phyloP scores from a whole-genome alignment of 768 basidiomycete genomes.

The Lentinula lateritia region DNA sequence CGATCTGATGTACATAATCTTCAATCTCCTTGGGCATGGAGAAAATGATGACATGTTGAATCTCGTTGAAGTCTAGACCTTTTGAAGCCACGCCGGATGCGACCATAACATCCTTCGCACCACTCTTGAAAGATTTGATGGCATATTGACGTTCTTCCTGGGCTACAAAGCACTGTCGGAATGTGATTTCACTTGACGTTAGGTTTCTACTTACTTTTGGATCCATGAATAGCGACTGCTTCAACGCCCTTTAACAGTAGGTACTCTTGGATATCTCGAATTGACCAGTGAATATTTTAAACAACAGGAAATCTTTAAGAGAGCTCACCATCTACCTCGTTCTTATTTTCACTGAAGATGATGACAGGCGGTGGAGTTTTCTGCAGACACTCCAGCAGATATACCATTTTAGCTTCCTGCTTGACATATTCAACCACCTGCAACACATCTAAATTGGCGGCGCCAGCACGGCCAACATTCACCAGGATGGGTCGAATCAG shows the following conservation, averaged over 20 bases:
- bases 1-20: slow-evolving; percentile 99
- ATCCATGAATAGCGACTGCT: slow-evolving; percentile 97
- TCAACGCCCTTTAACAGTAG: slow-evolving; percentile 94
- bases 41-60: slow-evolving; percentile 98
- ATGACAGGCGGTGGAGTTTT: slow-evolving; percentile 98
- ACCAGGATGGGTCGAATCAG: slow-evolving; percentile 93
- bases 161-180: slow-evolving; percentile 36
- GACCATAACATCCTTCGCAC: slow-evolving; percentile 99
- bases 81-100: slow-evolving; percentile 97
- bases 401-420: slow-evolving; percentile 99
- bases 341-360: slow-evolving; percentile 98
- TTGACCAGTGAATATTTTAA: not conserved
- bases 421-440: slow-evolving; percentile 99
- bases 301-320: not conserved
- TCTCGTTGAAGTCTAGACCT: slow-evolving; percentile 97
- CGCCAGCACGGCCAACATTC: slow-evolving; percentile 97
- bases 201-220: slow-evolving; percentile 64
- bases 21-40: slow-evolving; percentile 99
- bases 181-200: not conserved
- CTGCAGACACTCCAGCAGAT: slow-evolving; percentile 93
- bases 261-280: slow-evolving; percentile 94
- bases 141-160: slow-evolving; percentile 99
- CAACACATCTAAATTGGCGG: slow-evolving; percentile 93
- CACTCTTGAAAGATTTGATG: slow-evolving; percentile 96
- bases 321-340: slow-evolving; percentile 90